A percentile compares a stretch with the other conserved stretches of the same genome.
phyloP scores from a whole-genome alignment of 1,284 basidiomycete species.

The Schizophyllum amplum region DNA sequence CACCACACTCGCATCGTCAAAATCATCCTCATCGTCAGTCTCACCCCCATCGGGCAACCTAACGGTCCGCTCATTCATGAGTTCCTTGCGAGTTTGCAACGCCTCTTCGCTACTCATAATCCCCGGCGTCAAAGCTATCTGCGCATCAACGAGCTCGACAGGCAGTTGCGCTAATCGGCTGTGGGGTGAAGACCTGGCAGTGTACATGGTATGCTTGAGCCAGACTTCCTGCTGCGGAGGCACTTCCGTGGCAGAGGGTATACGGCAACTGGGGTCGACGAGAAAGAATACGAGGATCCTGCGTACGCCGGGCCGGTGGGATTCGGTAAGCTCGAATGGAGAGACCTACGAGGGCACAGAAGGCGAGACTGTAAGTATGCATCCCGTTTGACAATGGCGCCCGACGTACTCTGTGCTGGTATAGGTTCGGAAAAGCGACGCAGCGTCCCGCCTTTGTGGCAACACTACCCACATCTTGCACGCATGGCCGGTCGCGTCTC shows the following conservation, averaged over 20 bases:
- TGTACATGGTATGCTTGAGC: constrained; percentile 9
- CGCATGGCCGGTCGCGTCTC: constrained; percentile 5
- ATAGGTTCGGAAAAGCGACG: constrained; percentile 26
- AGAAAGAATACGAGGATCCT: constrained; percentile 17
- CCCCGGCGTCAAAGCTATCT: constrained; percentile 1
- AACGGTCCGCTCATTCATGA: constrained; percentile 9
- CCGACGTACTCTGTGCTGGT: constrained; percentile 22
- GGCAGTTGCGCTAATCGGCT: constrained; percentile 9
- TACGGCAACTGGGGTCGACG: constrained; percentile 21
- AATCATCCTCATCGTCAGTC: not conserved
- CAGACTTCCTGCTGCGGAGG: constrained; percentile 35
- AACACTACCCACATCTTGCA: constrained; percentile 19
- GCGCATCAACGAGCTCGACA: no score
- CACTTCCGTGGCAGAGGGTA: constrained; percentile 32
- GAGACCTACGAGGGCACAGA: constrained; percentile 2
- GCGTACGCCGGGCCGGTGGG: constrained; percentile 12
- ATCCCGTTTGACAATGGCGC: not conserved
- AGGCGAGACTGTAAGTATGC: not conserved
- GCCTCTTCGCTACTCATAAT: constrained; percentile 8
- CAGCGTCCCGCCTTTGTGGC: constrained; percentile 18
- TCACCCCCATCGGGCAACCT: not conserved
- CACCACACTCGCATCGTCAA: not conserved
- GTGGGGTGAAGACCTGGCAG: constrained; percentile 1
- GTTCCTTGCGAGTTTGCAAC: constrained; percentile 4
- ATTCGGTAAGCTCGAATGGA: constrained; percentile 13